phyloP scores from a whole-genome alignment of 2,329 filamentous ascomycete species.

The Drechslera avenae region DNA sequence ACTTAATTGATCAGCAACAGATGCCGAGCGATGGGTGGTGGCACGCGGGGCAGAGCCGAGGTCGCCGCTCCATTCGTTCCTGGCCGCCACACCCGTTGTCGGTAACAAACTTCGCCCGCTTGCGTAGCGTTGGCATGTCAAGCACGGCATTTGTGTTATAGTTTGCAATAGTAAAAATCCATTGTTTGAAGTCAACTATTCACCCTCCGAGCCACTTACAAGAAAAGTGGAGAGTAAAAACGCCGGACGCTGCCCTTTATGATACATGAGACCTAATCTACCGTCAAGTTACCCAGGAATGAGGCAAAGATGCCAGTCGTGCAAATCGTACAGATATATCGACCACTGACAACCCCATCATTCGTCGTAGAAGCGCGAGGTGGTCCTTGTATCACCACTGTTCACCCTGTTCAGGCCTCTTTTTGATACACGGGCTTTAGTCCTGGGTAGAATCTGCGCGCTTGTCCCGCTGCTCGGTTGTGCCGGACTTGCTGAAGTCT shows the following conservation, averaged over 20 bases:
- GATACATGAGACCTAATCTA: constrained; percentile 32
- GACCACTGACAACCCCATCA: constrained; percentile 1
- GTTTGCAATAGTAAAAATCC: background rate
- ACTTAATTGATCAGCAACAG: constrained; percentile 31
- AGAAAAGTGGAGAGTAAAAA: constrained; percentile 33
- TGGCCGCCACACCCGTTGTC: constrained; percentile 4
- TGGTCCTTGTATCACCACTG: background rate
- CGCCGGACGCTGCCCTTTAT: constrained; percentile 39
- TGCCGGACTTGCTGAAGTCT: constrained; percentile 60
- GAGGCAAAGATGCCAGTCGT: constrained; percentile 21
- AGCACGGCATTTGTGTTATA: too few species aligned
- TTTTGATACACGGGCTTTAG: background rate
- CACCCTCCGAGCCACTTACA: constrained; percentile 21
- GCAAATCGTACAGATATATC: constrained; percentile 11
- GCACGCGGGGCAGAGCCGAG: constrained; percentile 24
- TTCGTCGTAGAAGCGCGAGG: background rate
- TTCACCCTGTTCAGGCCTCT: background rate
- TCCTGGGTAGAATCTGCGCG: constrained; percentile 24
- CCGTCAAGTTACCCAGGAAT: constrained; percentile 32
- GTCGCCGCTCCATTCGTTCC: constrained; percentile 10
- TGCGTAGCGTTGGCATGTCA: background rate
- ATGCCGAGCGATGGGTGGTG: constrained; percentile 25
- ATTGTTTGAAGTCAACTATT: constrained; percentile 18
- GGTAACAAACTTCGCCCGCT: too few species aligned
- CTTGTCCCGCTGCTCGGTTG: constrained; percentile 15